Base-by-base conservation (phyloP, 2,329 filamentous ascomycete genomes). In the Huntiella savannae region DNA sequence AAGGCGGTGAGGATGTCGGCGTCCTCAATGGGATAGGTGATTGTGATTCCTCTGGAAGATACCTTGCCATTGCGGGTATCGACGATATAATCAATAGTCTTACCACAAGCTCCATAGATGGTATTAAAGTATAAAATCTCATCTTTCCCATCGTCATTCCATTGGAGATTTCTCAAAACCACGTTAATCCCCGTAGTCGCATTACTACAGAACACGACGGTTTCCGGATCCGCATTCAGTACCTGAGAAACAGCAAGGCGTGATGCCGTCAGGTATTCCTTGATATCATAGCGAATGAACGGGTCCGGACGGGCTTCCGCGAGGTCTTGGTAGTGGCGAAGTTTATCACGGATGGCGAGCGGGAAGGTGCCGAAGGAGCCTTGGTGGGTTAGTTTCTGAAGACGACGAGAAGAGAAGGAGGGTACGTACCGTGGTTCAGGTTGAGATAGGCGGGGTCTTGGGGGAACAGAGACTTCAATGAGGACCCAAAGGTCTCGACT, bases 331-430 rank as follows among this genome's bases (percentile, higher is more conserved):
- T 79, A 81, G n/a, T 65, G 55, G 12, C 71, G 75, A 15, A 79
- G 68, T 43, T 67, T 68, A 11, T 69, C 60, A 12, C 69, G 71
- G 49, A 95, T 68, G 15, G 62, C 57, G 7, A 62, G 64, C 3
- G 87, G 86, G 54, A 79, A 77, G 2, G 79, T 77, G 33, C 87
- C 87, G 57, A 83, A 94, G 1, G 85, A 92, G 42, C 84, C 81
- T 76, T 38, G 7, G 4, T 28, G 12, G 35, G 36, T 19, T 22
- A 36, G 16, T 32, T 15, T 47, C 11, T 16, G 35, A 28, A 38
- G 33, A 40, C 8, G 5, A 22, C 33, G 43, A 49, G 16, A 46
- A 32, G 40, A 13, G 5, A 6, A 40, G 40, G 4, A 32, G 13
- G 11, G 8, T 15, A 51, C 57, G 51, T 62, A 82, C 82, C 83